Base-by-base conservation (phyloP, 2,329 filamentous ascomycete species). In the Triangularia verruculosa region DNA sequence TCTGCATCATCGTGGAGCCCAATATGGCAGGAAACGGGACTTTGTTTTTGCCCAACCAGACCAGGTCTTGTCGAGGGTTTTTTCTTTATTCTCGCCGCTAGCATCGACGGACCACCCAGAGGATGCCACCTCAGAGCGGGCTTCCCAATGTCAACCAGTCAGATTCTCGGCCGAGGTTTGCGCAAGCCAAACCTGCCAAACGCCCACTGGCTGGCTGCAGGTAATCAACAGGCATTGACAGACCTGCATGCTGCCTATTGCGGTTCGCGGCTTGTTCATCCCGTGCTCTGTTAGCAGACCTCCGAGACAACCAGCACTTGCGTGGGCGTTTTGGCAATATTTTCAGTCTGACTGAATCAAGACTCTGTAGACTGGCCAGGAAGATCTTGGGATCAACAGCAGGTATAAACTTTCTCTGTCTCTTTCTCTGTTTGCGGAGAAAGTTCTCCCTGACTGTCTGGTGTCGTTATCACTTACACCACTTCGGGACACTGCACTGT, bases 31-130 rank as follows among this genome's bases (percentile, higher is more conserved):
- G 7, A 30, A 39, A 59, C 28, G 47, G 57, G 39, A 57, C 52
- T 62, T 58, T 57, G 28, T 47, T 47, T 61, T 22, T 24, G 28
- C 32, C 58, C 32, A 55, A 51, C 24, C 28, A 27, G 55, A 51
- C 56, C 58, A 51, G 54, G 43, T 17, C 61, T 63, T 55, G 56
- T 64, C 56, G 47, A 59, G 51, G 24, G 43, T 61, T 32, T 57
- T 54, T 56, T 32, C 34, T 65, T n/a, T 43, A 22, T 51, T 24
- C 34, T 27, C 63, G 61, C 59, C 61, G 61, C 64, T 65, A 62
- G 58, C 39, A 56, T 27, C 24, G 60, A 53, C 43, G 7, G 59
- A 24, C 68, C 68, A 69, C 8, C 61, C 65, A 69, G 53, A 66
- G 55, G 15, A 57, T 66, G 66, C 68, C 66, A 68, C 65, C 65